A percentile compares a stretch with the other conserved stretches of the same genome.
These are phyloP conservation scores for Suhomyces pyralidae DNA, from an alignment of 805 yeast species.

Conservation along the genomic window DNA sequence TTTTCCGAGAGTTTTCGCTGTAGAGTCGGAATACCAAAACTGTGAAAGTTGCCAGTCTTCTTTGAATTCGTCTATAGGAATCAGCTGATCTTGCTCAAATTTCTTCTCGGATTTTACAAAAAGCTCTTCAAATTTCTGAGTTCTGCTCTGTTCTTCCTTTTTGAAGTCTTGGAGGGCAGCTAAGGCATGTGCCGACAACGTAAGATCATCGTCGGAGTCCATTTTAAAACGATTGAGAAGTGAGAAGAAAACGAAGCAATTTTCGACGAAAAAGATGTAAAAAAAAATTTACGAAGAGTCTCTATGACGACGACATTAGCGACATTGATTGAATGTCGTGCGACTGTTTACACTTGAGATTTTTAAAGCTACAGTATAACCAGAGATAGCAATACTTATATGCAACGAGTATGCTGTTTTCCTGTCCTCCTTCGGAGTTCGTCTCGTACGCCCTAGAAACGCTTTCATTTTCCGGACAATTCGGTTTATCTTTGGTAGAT, in stretches of 20 bases:
- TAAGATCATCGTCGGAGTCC: conserved; percentile 44
- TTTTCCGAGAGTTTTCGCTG: conserved; percentile 65
- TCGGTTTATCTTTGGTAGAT: conserved; percentile 26
- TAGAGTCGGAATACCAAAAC: conserved; percentile 80
- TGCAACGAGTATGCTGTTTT: conserved; percentile 13
- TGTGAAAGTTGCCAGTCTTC: conserved; percentile 96
- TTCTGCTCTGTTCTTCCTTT: conserved; percentile 57
- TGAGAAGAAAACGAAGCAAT: not conserved
- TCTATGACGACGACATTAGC: not conserved
- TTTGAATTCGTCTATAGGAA: conserved; percentile 70
- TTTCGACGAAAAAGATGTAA: not conserved
- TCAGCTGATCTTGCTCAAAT: conserved; percentile 30
- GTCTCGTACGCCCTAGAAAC: conserved; percentile 21
- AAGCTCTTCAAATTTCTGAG: conserved; percentile 54
- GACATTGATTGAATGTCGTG: conserved; percentile 1
- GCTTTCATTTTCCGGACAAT: conserved; percentile 32
- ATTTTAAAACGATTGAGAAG: conserved; percentile 11
- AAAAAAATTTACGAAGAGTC: not conserved
- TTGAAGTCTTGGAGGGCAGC: conserved; percentile 64
- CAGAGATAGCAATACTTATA: not conserved
- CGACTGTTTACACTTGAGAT: not conserved
- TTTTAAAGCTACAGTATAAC: not conserved
- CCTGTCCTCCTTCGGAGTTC: conserved; percentile 18
- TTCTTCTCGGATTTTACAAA: conserved; percentile 56
- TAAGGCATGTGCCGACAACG: conserved; percentile 47